phyloP scores from a whole-genome alignment of 176 grass and related monocot genomes.

The Dendrocalamus sinicus region DNA sequence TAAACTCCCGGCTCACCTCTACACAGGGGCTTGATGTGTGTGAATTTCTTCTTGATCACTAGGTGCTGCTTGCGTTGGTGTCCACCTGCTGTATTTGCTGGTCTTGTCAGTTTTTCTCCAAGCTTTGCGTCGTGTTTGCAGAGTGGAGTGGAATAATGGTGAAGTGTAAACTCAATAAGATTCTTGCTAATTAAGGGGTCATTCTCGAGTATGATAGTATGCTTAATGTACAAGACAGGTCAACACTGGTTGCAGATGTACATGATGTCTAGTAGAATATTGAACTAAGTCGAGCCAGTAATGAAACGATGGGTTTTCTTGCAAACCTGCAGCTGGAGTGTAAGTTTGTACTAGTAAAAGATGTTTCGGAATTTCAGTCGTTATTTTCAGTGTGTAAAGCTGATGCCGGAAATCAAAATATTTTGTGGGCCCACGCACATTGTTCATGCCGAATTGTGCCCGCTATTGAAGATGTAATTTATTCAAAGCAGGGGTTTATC shows the following conservation, averaged over 20 bases:
- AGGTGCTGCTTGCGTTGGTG: not conserved
- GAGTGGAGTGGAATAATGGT: not conserved
- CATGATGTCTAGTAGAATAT: not conserved
- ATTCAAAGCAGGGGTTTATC: too few relatives aligned
- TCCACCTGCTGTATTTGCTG: not conserved
- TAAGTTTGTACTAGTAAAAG: too few relatives aligned
- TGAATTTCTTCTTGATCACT: not conserved
- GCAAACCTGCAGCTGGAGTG: not conserved
- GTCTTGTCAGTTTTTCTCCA: not conserved
- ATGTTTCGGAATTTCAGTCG: too few relatives aligned
- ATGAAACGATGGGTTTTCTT: not conserved
- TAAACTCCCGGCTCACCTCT: conserved; percentile 54
- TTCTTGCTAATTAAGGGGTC: not conserved
- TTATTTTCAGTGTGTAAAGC: not conserved
- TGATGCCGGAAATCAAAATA: too few relatives aligned
- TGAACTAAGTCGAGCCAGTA: not conserved
- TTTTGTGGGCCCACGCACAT: not conserved
- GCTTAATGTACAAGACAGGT: not conserved
- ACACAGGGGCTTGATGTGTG: conserved; percentile 11
- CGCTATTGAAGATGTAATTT: not conserved
- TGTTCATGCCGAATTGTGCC: not conserved
- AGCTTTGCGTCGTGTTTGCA: not conserved
- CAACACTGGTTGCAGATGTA: not conserved
- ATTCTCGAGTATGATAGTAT: not conserved
- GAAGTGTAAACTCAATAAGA: not conserved